Evolutionary conservation across 2,329 filamentous ascomycete genomes (phyloP).

Genomic region (Sporothrix phasma): DNA sequence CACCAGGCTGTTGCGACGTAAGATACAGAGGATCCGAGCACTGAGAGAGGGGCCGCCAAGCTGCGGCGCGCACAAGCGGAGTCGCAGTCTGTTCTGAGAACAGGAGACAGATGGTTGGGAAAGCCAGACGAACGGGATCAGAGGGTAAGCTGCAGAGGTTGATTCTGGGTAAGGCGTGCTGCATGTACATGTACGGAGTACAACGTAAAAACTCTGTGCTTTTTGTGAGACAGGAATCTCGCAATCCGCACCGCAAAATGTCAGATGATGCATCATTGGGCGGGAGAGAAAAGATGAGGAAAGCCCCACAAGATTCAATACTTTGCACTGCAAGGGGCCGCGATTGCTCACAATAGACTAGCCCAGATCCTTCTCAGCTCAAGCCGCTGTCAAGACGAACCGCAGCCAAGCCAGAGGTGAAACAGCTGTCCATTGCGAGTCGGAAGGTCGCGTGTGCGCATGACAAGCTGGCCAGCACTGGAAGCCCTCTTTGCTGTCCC

Average conservation of each 20-base stretch:
- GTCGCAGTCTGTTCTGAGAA: too few species aligned
- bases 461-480: neutral
- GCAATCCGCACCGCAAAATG: neutral
- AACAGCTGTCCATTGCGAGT: neutral
- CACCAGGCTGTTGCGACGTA: neutral
- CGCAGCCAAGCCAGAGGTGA: slow-evolving; percentile 1
- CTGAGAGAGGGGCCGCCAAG: neutral
- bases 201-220: too few species aligned
- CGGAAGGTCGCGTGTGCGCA: neutral
- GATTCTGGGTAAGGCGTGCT: too few species aligned
- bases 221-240: too few species aligned
- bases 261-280: neutral
- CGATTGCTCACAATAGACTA: neutral
- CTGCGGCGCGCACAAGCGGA: neutral
- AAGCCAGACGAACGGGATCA: neutral
- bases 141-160: neutral
- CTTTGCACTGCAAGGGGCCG: neutral
- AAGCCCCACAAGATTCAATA: neutral
- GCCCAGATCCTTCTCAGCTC: neutral
- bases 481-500: neutral
- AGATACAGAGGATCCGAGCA: slow-evolving; percentile 1
- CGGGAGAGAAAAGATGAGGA: too few species aligned
- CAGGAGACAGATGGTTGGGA: neutral
- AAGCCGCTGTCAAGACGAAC: neutral
- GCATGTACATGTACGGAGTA: too few species aligned